phyloP scores from a whole-genome alignment of 129 eudicot genomes.

The Silybum marianum region DNA sequence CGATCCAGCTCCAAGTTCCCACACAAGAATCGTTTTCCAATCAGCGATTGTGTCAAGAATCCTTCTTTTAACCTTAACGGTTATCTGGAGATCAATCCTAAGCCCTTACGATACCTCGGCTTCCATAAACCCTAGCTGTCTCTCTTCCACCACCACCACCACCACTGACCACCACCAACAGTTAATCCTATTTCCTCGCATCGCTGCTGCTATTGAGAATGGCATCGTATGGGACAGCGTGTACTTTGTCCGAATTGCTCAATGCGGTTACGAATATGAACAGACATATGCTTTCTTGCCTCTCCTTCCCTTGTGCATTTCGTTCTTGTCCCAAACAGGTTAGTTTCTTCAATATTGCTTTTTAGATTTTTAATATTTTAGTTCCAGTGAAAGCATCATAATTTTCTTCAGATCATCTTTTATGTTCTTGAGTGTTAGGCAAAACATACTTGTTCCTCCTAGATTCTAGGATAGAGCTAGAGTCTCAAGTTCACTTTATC shows the following conservation, averaged over 20 bases:
- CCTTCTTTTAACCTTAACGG: slow-evolving; percentile 44
- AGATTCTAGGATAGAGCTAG: background rate
- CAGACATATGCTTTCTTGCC: slow-evolving; percentile 91
- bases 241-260: slow-evolving; percentile 67
- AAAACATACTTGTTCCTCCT: background rate
- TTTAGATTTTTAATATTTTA: background rate
- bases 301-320: slow-evolving; percentile 61
- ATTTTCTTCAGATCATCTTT: background rate
- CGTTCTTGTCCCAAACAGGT: slow-evolving; percentile 59
- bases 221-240: slow-evolving; percentile 93
- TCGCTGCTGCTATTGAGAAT: slow-evolving; percentile 54
- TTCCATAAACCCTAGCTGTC: slow-evolving; percentile 67
- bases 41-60: slow-evolving; percentile 66
- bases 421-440: background rate
- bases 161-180: slow-evolving; percentile 10
- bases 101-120: slow-evolving; percentile 89
- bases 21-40: slow-evolving; percentile 39
- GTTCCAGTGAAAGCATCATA: background rate
- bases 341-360: background rate
- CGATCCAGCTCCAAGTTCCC: slow-evolving; percentile 5
- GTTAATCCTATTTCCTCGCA: slow-evolving; percentile 45
- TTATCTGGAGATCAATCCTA: slow-evolving; percentile 66
- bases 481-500: background rate
- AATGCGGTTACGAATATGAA: slow-evolving; percentile 93
- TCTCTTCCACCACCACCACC: slow-evolving; percentile 34